These are phyloP conservation scores for Plasmodium sp. DNA, from an alignment of 169 alveolate genomes.

Conservation along the genomic window DNA sequence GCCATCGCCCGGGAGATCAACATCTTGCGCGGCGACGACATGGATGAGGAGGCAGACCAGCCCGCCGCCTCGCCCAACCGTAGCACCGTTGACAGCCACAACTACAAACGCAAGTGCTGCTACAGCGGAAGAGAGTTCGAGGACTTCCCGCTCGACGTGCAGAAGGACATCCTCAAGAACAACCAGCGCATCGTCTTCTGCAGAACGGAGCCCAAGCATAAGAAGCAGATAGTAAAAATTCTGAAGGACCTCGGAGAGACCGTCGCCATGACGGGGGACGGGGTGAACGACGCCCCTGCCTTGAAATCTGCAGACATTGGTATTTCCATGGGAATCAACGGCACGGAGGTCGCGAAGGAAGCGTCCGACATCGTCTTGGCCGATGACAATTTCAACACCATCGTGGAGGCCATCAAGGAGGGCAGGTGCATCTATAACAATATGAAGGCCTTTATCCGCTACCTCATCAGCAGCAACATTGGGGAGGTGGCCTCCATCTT, in stretches of 20 bases:
- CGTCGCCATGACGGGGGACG: constrained; percentile 99
- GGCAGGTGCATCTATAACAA: constrained; percentile 98
- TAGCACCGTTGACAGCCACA: neutral
- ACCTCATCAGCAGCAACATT: constrained; percentile 98
- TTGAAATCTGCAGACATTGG: constrained; percentile 98
- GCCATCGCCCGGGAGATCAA: constrained; percentile 98
- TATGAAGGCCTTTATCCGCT: constrained; percentile 99
- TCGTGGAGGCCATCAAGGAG: constrained; percentile 99
- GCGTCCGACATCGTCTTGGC: constrained; percentile 99
- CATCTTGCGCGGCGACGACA: constrained; percentile 81
- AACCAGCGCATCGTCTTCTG: constrained; percentile 96
- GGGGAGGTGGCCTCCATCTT: constrained; percentile 99
- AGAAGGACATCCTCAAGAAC: constrained; percentile 84
- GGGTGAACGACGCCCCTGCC: constrained; percentile 99
- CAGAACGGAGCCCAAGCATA: constrained; percentile 99
- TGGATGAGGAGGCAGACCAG: neutral
- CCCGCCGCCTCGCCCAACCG: too few relatives aligned
- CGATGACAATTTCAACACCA: constrained; percentile 99
- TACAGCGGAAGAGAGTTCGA: constrained; percentile 97
- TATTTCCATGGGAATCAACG: constrained; percentile 99
- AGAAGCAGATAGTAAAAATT: constrained; percentile 96
- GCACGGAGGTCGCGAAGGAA: constrained; percentile 99
- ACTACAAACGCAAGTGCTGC: constrained; percentile 76
- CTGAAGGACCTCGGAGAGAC: constrained; percentile 95
- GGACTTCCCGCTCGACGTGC: constrained; percentile 85